phyloP scores from a whole-genome alignment of 371 early-diverging fungal species.

The Choanephora cucurbitarum region DNA sequence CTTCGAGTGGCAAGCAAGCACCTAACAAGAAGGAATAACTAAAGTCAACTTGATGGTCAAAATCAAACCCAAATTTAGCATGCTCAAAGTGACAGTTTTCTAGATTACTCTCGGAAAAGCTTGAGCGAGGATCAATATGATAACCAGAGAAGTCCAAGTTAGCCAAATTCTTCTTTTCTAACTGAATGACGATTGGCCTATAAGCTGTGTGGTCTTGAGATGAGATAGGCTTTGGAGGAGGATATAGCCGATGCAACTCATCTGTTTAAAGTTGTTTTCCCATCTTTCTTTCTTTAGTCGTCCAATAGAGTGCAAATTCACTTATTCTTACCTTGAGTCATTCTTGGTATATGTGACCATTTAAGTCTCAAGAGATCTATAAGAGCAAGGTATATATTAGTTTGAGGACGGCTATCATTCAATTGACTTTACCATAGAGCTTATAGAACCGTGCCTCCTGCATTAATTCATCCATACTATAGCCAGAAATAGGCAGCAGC shows the following conservation, averaged over 20 bases:
- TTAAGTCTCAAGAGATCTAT: slow-evolving; percentile 31
- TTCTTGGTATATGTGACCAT: slow-evolving; percentile 30
- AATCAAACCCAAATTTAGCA: slow-evolving; percentile 39
- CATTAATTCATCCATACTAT: slow-evolving; percentile 47
- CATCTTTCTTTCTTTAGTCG: no score
- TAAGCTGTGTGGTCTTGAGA: not conserved
- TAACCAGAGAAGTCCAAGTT: slow-evolving; percentile 38
- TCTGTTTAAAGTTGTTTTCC: no score
- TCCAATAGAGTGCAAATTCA: no score
- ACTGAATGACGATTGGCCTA: slow-evolving; percentile 18
- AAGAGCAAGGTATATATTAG: no score
- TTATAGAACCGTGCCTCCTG: slow-evolving; percentile 44
- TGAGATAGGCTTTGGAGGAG: slow-evolving; percentile 5
- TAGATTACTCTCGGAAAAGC: slow-evolving; percentile 36
- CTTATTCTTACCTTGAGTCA: slow-evolving; percentile 46
- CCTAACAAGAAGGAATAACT: slow-evolving; percentile 25
- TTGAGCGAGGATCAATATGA: slow-evolving; percentile 40
- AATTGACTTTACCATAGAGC: slow-evolving; percentile 24
- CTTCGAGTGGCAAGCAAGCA: slow-evolving; percentile 30
- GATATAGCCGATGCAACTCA: slow-evolving; percentile 29
- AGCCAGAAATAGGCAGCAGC: not conserved
- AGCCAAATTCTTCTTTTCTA: slow-evolving; percentile 27
- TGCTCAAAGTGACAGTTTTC: slow-evolving; percentile 30
- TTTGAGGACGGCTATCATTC: not conserved
- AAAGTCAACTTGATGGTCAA: slow-evolving; percentile 35